These are phyloP conservation scores for Solanum phureja DNA, from an alignment of 257 asterid species.

Conservation along the genomic window DNA sequence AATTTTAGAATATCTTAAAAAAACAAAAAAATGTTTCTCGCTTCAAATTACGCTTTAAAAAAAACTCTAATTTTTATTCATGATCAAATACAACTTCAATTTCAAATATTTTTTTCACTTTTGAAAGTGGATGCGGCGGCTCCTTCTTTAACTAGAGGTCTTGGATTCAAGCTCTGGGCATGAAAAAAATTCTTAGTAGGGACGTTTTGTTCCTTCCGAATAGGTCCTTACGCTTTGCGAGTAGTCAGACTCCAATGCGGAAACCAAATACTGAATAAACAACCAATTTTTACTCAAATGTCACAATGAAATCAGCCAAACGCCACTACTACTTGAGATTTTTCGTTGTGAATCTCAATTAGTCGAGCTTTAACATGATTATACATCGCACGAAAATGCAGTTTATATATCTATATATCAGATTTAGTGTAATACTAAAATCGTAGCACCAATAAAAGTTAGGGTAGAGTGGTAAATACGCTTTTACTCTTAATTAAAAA, in stretches of 20 bases:
- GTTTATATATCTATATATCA: too few relatives aligned
- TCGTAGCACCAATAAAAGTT: too few relatives aligned
- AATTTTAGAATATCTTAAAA: too few relatives aligned
- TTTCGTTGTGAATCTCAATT: too few relatives aligned
- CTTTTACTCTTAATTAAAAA: too few relatives aligned
- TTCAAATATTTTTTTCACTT: not conserved
- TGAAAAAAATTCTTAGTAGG: too few relatives aligned
- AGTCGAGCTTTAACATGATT: not conserved
- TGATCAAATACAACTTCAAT: not conserved
- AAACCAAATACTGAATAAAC: not conserved
- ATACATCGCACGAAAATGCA: not conserved
- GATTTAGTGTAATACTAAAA: not conserved
- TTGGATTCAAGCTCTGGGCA: fast-evolving
- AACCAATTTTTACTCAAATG: too few relatives aligned
- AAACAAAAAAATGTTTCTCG: too few relatives aligned
- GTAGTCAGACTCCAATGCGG: not conserved
- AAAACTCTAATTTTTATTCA: too few relatives aligned
- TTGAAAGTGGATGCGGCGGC: not conserved
- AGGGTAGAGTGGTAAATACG: fast-evolving
- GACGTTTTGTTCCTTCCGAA: too few relatives aligned
- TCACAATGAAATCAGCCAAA: not conserved
- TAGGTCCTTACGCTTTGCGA: not conserved
- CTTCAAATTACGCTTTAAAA: too few relatives aligned
- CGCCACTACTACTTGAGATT: not conserved
- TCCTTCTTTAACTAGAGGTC: not conserved